Evolutionary conservation across 2,329 filamentous ascomycete species (phyloP), one percentile per base, ranked within the genome.

Genomic region (Alternaria viburni): DNA sequence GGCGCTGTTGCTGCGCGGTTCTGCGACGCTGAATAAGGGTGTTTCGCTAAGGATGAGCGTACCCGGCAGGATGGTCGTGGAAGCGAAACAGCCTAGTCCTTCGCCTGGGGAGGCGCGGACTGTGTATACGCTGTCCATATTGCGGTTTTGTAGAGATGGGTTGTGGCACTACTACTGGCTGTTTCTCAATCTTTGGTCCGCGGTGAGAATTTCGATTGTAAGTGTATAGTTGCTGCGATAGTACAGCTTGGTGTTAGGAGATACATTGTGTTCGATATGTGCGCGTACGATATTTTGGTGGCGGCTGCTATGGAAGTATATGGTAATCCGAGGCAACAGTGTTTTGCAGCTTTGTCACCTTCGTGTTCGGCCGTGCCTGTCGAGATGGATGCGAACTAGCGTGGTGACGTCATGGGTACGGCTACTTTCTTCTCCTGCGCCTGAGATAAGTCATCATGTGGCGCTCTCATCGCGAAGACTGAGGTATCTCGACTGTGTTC

Each of bases 71-170:
- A 82, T 79, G 19, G 32, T 19, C 1, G 59, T 47, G 0, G 62
- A 70, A 2, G 80, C 79, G 59, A 81, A 78, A 13, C 78, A 70
- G 26, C 81, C 81, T 19, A 81, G 67, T 15, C 80, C 81, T 65
- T 79, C 78, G 32, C 74, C 72, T 0, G 74, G 69, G 2, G 76
- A 69, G 10, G 66, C 62, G 11, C 26, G 63, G 46, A 79, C 68
- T 6, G 59, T 60, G 50, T 70, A 71, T 3, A 65, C 15, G 17
- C 26, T 46, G 41, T 23, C 26, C 67, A 69, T 69, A 69, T 67
- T 12, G 62, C 10, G 41, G 4, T 28, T 21, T 52, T 47, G 21
- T 32, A 13, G 12, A 25, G 6, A 41, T 7, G 7, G 21, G 21
- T 41, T 5, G 13, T 26, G 28, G 28, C 28, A 1, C n/a, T 28